Percentiles rank a stretch among this genome's conserved stretches.
phyloP scores from a whole-genome alignment of 805 yeast genomes.

The Candida maris region DNA sequence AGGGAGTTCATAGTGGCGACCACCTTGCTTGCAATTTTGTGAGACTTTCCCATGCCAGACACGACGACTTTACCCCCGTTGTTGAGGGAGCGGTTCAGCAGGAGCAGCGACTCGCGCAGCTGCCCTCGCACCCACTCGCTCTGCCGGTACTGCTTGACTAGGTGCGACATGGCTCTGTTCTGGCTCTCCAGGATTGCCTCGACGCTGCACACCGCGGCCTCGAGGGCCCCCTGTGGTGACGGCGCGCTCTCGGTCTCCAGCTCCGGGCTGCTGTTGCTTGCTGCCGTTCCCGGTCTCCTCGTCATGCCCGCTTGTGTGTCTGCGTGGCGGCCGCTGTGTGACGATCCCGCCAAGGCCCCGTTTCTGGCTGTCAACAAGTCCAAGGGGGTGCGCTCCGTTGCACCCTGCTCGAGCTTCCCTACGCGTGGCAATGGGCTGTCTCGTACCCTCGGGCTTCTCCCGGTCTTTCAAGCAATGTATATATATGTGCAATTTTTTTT shows the following conservation, averaged over 20 bases:
- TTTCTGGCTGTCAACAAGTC: too few relatives aligned
- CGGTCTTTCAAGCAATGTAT: too few relatives aligned
- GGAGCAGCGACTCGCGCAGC: conserved; percentile 39
- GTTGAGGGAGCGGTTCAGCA: conserved; percentile 40
- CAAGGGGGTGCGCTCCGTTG: too few relatives aligned
- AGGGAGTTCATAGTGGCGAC: conserved; percentile 82
- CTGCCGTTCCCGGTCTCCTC: conserved; percentile 1
- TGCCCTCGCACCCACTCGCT: conserved; percentile 45
- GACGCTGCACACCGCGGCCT: conserved; percentile 31
- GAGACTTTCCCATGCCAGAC: conserved; percentile 83
- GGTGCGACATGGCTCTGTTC: conserved; percentile 42
- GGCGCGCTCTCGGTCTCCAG: conserved; percentile 14
- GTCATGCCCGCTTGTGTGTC: not conserved
- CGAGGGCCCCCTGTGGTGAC: conserved; percentile 20
- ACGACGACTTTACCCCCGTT: conserved; percentile 67
- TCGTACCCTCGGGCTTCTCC: not conserved
- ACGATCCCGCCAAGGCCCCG: too few relatives aligned
- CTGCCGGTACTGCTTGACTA: conserved; percentile 42
- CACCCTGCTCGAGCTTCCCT: not conserved
- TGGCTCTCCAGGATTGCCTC: conserved; percentile 42
- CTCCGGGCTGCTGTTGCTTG: not conserved
- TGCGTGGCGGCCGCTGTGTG: too few relatives aligned
- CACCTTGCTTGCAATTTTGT: conserved; percentile 71
- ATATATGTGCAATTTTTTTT: too few relatives aligned
- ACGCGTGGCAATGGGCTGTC: not conserved